These are phyloP conservation scores for Leersia perrieri DNA, from an alignment of 176 grass and related monocot species.

Conservation along the genomic window DNA sequence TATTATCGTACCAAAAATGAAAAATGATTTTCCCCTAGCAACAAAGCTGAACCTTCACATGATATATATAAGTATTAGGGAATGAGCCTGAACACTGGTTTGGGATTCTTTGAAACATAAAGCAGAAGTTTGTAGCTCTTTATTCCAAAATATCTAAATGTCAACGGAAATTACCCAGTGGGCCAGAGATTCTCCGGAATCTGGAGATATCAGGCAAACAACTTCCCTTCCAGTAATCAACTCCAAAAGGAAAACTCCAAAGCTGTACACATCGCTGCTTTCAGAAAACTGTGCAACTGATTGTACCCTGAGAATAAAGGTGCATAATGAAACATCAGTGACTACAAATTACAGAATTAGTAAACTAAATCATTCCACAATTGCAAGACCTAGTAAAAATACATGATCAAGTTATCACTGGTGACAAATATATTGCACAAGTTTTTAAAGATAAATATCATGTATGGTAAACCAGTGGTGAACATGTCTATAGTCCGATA, in stretches of 20 bases:
- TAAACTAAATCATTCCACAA: neutral
- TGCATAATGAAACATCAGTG: slow-evolving; percentile 7
- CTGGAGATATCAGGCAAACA: slow-evolving; percentile 34
- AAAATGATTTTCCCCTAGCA: neutral
- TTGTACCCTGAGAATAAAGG: slow-evolving; percentile 47
- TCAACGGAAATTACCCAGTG: slow-evolving; percentile 71
- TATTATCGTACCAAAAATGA: slow-evolving; percentile 7
- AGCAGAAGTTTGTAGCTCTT: slow-evolving; percentile 10
- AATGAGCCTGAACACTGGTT: neutral
- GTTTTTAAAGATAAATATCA: neutral
- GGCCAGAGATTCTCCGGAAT: slow-evolving; percentile 59
- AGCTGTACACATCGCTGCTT: slow-evolving; percentile 93
- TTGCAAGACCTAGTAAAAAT: neutral
- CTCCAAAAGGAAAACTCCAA: slow-evolving; percentile 92
- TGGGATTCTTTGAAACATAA: slow-evolving; percentile 18
- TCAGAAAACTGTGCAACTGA: slow-evolving; percentile 61
- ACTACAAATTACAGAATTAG: neutral
- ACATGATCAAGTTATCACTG: too few species aligned
- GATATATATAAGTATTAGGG: neutral
- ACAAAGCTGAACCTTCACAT: slow-evolving; percentile 14
- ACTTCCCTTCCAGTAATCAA: slow-evolving; percentile 78
- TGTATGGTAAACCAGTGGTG: neutral
- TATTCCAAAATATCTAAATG: slow-evolving; percentile 22
- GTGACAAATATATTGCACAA: neutral
- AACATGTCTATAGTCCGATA: slow-evolving; percentile 1